Conservation (phyloP, 257 asterid genomes). For the Henckelia pumila region DNA sequence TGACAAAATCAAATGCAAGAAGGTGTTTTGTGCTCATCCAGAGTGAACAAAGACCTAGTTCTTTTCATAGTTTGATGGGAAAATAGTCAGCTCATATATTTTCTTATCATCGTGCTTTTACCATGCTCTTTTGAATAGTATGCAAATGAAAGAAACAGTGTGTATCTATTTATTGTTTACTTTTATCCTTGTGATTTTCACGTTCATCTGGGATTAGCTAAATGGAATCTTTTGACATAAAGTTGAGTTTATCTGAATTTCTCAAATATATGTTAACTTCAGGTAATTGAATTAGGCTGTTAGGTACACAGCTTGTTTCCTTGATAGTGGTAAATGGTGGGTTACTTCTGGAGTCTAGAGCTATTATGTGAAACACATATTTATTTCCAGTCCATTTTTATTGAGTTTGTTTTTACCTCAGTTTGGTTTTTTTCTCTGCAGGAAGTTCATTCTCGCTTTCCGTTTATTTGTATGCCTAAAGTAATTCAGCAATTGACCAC, state of each 20-base stretch:
- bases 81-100: neutral
- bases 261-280: neutral
- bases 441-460: conserved; percentile 72
- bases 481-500: conserved; percentile 61
- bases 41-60: neutral
- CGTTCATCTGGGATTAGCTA: neutral
- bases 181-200: neutral
- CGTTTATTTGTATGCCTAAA: conserved; percentile 70
- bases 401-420: conserved; percentile 22
- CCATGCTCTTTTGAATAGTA: neutral
- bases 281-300: neutral
- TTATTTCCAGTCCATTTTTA: conserved; percentile 7
- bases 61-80: neutral
- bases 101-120: too few species aligned
- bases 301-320: neutral
- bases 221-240: neutral
- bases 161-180: neutral
- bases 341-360: conserved; percentile 17
- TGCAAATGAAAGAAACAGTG: neutral
- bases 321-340: neutral
- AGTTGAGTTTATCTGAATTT: neutral
- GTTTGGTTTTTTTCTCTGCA: conserved; percentile 38
- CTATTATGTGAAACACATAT: conserved; percentile 14
- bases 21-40: neutral
- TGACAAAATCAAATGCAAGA: neutral